A percentile compares a stretch with the other conserved stretches of the same genome.
phyloP scores from a whole-genome alignment of 306 rosid genomes.

The Quercus cerris region DNA sequence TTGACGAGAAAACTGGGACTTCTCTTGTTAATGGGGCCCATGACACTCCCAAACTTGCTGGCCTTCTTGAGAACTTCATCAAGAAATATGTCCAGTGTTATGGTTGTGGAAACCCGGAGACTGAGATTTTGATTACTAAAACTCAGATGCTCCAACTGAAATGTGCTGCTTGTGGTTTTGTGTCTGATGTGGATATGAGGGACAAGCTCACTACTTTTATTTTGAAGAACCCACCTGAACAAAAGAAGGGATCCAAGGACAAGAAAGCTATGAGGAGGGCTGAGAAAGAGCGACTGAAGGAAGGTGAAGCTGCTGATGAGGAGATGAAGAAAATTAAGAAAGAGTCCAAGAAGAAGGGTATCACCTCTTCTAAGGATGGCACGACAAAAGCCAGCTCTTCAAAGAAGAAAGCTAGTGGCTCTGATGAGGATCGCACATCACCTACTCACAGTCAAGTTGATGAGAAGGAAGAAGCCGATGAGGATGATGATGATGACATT shows the following conservation, averaged over 20 bases:
- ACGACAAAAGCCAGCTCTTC: constrained; percentile 36
- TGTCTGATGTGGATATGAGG: constrained; percentile 72
- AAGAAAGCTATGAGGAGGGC: constrained; percentile 73
- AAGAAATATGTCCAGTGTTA: constrained; percentile 66
- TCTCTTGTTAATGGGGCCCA: constrained; percentile 69
- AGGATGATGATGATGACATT: constrained; percentile 35
- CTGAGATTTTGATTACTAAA: constrained; percentile 56
- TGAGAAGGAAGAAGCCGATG: constrained; percentile 31
- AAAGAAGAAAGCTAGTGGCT: constrained; percentile 47
- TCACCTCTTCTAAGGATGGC: constrained; percentile 41
- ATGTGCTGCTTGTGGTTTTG: constrained; percentile 70
- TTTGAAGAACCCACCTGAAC: constrained; percentile 64
- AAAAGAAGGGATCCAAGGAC: constrained; percentile 57
- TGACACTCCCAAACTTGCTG: constrained; percentile 68
- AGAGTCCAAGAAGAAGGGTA: constrained; percentile 50
- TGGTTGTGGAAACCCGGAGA: constrained; percentile 72
- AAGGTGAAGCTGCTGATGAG: constrained; percentile 66
- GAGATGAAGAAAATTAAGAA: constrained; percentile 55
- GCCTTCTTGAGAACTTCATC: constrained; percentile 66
- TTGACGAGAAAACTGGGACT: constrained; percentile 66
- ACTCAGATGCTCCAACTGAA: constrained; percentile 63
- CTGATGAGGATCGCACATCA: constrained; percentile 55
- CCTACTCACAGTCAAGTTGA: constrained; percentile 42
- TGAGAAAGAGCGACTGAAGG: constrained; percentile 66
- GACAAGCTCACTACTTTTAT: constrained; percentile 68